Evolutionary conservation across 805 yeast species (phyloP).

Genomic region (Cyberlindnera lachancei): DNA sequence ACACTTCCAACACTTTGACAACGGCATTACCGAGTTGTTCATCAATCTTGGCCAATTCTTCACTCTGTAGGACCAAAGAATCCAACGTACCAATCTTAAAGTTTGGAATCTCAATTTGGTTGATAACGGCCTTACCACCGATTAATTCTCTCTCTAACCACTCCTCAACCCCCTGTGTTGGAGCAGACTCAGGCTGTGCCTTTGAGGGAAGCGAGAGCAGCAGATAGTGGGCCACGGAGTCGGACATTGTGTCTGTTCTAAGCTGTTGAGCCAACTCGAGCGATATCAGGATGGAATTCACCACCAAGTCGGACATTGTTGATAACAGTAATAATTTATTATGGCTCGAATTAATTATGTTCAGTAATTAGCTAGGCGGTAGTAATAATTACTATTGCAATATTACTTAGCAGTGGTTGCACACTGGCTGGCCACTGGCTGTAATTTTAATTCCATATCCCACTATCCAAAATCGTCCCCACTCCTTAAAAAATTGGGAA

Average conservation of each 20-base stretch:
- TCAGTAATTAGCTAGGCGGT: no score
- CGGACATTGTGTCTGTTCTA: constrained; percentile 19
- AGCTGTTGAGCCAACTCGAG: no score
- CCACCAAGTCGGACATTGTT: no score
- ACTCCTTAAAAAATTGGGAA: no score
- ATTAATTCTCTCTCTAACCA: constrained; percentile 52
- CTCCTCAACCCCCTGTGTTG: constrained; percentile 30
- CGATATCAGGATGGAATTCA: neutral
- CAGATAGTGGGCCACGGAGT: constrained; percentile 36
- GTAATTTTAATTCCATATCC: no score
- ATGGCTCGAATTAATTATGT: no score
- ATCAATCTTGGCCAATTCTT: constrained; percentile 80
- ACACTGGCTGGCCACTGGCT: no score
- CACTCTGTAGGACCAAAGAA: constrained; percentile 82
- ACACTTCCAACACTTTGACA: constrained; percentile 68
- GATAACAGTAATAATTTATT: no score
- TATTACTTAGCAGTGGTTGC: no score
- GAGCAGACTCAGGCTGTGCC: constrained; percentile 47
- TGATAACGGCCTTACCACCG: constrained; percentile 52
- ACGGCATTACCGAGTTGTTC: constrained; percentile 65
- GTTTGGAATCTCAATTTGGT: constrained; percentile 59
- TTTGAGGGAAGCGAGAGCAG: constrained; percentile 48
- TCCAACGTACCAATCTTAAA: constrained; percentile 95
- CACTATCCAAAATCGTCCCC: no score
- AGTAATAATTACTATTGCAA: no score